Evolutionary conservation across 345 rosid species (phyloP).

Genomic region (Acer yangbiense): DNA sequence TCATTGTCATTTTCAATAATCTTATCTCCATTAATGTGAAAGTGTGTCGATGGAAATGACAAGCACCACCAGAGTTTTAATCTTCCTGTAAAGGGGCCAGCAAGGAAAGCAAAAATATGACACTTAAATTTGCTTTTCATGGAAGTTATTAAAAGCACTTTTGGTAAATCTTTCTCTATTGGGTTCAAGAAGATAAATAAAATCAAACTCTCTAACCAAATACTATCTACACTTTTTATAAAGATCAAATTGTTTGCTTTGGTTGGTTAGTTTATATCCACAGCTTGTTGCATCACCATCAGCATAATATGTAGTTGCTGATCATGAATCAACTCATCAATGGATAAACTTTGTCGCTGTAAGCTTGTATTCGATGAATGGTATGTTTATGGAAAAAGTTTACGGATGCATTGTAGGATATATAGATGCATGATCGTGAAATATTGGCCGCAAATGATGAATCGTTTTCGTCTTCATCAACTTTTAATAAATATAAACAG

Average conservation of each 20-base stretch:
- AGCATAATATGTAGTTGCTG: background rate
- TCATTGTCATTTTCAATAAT: background rate
- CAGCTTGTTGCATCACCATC: background rate
- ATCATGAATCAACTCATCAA: background rate
- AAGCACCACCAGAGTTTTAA: background rate
- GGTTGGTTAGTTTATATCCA: background rate
- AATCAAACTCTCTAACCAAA: background rate
- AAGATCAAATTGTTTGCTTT: background rate
- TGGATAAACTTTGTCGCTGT: background rate
- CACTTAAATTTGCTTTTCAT: background rate
- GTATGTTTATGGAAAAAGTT: too few species aligned
- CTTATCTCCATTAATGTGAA: background rate
- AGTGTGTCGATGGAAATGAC: background rate
- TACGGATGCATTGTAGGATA: too few species aligned
- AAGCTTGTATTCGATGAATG: too few species aligned
- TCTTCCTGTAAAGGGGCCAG: background rate
- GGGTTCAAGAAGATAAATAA: background rate
- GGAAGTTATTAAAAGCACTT: background rate
- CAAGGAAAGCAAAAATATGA: background rate
- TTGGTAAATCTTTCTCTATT: background rate
- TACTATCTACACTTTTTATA: background rate
- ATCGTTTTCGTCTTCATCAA: background rate
- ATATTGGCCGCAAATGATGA: background rate
- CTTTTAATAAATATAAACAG: background rate
- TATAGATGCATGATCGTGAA: too few species aligned